These are phyloP conservation scores for Intubia oerlemansii DNA, from an alignment of 2,329 filamentous ascomycete genomes.

Conservation along the genomic window DNA sequence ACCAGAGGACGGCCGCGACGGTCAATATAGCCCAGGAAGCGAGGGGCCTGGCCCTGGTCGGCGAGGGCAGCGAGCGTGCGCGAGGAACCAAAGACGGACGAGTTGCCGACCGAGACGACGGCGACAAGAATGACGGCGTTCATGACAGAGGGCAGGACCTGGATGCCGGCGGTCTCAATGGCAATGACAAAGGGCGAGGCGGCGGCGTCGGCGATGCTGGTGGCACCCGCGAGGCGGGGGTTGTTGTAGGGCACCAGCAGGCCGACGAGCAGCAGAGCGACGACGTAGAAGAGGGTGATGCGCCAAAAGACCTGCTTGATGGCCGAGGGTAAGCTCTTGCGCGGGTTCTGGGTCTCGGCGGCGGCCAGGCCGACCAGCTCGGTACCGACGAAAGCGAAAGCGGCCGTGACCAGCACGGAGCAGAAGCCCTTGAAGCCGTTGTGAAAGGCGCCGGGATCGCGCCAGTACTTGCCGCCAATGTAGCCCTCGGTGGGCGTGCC, in stretches of 20 bases:
- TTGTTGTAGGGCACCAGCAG: slow-evolving; percentile 62
- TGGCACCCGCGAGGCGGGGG: slow-evolving; percentile 33
- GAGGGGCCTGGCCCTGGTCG: slow-evolving; percentile 67
- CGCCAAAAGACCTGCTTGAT: slow-evolving; percentile 94
- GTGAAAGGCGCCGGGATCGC: slow-evolving; percentile 61
- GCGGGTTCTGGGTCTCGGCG: slow-evolving; percentile 58
- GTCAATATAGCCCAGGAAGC: slow-evolving; percentile 61
- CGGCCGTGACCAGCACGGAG: slow-evolving; percentile 54
- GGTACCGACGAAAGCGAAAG: slow-evolving; percentile 57
- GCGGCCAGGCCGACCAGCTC: slow-evolving; percentile 59
- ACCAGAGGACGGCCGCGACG: slow-evolving; percentile 59
- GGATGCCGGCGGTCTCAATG: slow-evolving; percentile 65
- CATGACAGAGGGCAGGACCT: slow-evolving; percentile 68
- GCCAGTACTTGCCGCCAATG: slow-evolving; percentile 63
- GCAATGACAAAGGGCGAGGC: slow-evolving; percentile 89
- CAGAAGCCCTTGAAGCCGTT: slow-evolving; percentile 71
- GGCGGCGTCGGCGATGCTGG: slow-evolving; percentile 39
- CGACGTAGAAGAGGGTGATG: slow-evolving; percentile 75
- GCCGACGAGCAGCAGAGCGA: slow-evolving; percentile 61
- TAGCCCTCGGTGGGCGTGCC: slow-evolving; percentile 55
- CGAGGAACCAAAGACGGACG: slow-evolving; percentile 76
- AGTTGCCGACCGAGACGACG: slow-evolving; percentile 80
- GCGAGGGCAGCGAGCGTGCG: slow-evolving; percentile 77
- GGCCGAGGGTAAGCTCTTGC: slow-evolving; percentile 64
- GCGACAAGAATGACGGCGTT: slow-evolving; percentile 88